Percentiles rank a stretch among this genome's conserved stretches.
phyloP scores from a whole-genome alignment of 23 red algal genomes.

The Cyanidiococcus yangmingshanensis region DNA sequence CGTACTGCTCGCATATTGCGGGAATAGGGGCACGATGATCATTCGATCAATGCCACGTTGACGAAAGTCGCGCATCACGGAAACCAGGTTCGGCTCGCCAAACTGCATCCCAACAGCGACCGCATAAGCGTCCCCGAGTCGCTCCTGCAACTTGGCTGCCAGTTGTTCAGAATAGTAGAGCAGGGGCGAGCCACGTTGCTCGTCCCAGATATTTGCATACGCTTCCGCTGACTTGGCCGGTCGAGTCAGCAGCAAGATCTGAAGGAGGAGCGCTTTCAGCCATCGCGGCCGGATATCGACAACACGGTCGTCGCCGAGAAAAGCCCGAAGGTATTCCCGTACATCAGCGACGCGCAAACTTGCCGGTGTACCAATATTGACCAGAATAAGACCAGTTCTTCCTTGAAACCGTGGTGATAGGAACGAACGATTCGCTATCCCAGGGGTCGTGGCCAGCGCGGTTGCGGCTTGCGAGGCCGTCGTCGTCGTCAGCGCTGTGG shows the following conservation, averaged over 20 bases:
- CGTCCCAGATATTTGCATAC: conserved; percentile 89
- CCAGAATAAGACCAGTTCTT: conserved; percentile 68
- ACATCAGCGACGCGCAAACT: conserved; percentile 63
- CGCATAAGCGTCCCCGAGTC: conserved; percentile 64
- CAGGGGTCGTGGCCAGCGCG: background rate
- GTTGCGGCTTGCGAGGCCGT: background rate
- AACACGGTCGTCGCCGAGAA: conserved; percentile 86
- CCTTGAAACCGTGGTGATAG: conserved; percentile 34
- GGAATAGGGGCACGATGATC: conserved; percentile 87
- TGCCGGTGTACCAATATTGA: conserved; percentile 90
- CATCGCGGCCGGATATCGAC: conserved; percentile 75
- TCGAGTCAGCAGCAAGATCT: conserved; percentile 65
- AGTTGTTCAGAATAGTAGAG: conserved; percentile 75
- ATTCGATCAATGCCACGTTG: conserved; percentile 64
- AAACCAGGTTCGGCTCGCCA: conserved; percentile 71
- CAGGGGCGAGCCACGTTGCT: conserved; percentile 70
- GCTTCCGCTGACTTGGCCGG: conserved; percentile 82
- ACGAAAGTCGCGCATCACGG: conserved; percentile 57
- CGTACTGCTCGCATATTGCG: conserved; percentile 80
- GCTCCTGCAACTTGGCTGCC: conserved; percentile 45
- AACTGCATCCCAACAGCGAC: conserved; percentile 95
- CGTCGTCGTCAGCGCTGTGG: background rate
- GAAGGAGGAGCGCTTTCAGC: conserved; percentile 67
- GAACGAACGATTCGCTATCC: background rate
- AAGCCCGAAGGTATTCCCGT: conserved; percentile 88